These are phyloP conservation scores for Schizonepeta tenuifolia DNA, from an alignment of 257 asterid genomes.

Conservation along the genomic window DNA sequence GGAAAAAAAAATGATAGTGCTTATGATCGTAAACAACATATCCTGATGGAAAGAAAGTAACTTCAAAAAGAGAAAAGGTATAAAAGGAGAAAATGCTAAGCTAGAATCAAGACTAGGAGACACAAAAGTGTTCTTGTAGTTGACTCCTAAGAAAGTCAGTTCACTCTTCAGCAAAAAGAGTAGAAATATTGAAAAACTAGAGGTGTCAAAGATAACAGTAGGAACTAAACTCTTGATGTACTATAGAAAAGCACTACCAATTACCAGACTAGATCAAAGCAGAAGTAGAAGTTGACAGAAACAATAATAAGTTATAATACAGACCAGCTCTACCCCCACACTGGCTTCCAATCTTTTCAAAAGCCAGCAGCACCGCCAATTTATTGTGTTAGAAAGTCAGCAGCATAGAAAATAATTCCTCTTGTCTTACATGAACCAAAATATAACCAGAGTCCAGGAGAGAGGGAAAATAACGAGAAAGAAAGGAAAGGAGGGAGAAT, in stretches of 20 bases:
- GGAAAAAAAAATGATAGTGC: no score
- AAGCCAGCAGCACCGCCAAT: neutral
- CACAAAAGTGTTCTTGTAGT: constrained; percentile 6
- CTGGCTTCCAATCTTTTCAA: constrained; percentile 1
- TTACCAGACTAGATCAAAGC: constrained; percentile 20
- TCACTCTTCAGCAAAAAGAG: constrained; percentile 17
- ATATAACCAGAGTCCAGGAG: constrained; percentile 28
- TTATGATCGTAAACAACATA: neutral
- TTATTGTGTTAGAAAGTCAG: constrained; percentile 5
- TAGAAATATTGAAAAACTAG: constrained; percentile 15
- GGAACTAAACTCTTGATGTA: constrained; percentile 16
- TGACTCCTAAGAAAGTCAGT: constrained; percentile 6
- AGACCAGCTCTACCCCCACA: constrained; percentile 15
- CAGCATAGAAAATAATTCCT: constrained; percentile 18
- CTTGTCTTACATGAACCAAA: constrained; percentile 24
- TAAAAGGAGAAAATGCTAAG: constrained; percentile 18
- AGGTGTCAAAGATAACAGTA: constrained; percentile 10
- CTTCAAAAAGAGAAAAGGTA: constrained; percentile 17
- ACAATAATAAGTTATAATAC: neutral
- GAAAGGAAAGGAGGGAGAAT: neutral
- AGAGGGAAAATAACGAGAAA: constrained; percentile 2
- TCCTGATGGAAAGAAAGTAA: neutral
- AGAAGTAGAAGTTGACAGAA: constrained; percentile 21
- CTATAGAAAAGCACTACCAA: neutral
- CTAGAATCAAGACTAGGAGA: constrained; percentile 21